A percentile compares a stretch with the other conserved stretches of the same genome.
These are phyloP conservation scores for Didymella sp. DNA, from an alignment of 2,329 filamentous ascomycete genomes.

Conservation along the genomic window DNA sequence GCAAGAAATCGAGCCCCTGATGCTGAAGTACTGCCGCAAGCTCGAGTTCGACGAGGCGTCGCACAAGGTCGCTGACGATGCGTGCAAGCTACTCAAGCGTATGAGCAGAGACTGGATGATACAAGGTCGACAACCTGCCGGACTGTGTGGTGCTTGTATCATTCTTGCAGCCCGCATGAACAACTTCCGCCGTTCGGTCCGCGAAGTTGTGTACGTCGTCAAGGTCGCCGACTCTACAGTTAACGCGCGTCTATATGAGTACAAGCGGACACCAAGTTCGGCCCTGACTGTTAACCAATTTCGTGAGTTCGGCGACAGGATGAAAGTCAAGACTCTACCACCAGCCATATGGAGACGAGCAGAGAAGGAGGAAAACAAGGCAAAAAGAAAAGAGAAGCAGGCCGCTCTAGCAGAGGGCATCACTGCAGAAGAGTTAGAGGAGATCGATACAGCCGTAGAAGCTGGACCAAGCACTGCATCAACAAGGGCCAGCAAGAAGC, in stretches of 20 bases:
- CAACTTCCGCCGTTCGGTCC: conserved; percentile 90
- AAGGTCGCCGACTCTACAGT: conserved; percentile 96
- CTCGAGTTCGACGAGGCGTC: conserved; percentile 87
- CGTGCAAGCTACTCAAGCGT: conserved; percentile 82
- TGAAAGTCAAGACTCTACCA: conserved; percentile 71
- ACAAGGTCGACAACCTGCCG: conserved; percentile 88
- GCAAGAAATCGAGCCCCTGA: conserved; percentile 82
- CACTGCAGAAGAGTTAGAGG: conserved; percentile 13
- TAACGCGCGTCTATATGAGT: conserved; percentile 88
- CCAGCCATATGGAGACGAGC: conserved; percentile 78
- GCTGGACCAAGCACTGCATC: conserved; percentile 19
- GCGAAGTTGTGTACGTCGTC: conserved; percentile 97
- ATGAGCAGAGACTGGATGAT: conserved; percentile 99
- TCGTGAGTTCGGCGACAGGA: conserved; percentile 67
- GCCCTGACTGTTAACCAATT: conserved; percentile 89
- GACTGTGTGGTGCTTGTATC: conserved; percentile 91
- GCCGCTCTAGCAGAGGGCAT: conserved; percentile 16
- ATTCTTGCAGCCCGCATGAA: conserved; percentile 97
- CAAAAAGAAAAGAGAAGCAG: conserved; percentile 36
- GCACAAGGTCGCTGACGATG: conserved; percentile 85
- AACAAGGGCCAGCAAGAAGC: conserved; percentile 33
- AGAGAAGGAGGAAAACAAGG: conserved; percentile 53
- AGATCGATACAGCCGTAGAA: conserved; percentile 21
- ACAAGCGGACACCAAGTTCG: conserved; percentile 84
- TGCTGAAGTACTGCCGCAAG: conserved; percentile 87